Conservation (phyloP, 148 eudicot genomes). For the Hydrangea macrophylla region DNA sequence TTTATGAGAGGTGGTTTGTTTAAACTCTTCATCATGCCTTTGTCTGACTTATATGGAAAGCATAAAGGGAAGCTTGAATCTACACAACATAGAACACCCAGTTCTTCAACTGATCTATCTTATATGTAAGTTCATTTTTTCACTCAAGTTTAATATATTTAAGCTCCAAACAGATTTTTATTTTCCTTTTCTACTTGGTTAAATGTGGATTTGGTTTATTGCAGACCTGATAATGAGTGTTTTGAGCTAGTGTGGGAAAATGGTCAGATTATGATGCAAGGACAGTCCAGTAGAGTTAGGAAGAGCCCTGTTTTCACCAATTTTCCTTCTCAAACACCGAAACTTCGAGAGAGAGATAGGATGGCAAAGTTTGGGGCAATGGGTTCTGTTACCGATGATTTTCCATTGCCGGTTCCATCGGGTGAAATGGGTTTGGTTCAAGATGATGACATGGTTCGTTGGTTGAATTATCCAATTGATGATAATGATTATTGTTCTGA, state of each 20-base stretch:
- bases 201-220: not conserved
- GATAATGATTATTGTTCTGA: slow-evolving; percentile 61
- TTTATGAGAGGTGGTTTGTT: not conserved
- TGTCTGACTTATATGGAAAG: slow-evolving; percentile 66
- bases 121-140: slow-evolving; percentile 48
- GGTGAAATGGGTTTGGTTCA: slow-evolving; percentile 45
- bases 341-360: slow-evolving; percentile 35
- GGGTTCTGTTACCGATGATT: slow-evolving; percentile 34
- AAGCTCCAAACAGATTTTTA: not conserved
- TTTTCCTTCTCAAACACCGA: slow-evolving; percentile 29
- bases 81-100: slow-evolving; percentile 39
- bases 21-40: slow-evolving; percentile 53
- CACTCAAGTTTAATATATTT: not conserved
- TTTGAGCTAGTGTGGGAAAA: slow-evolving; percentile 71
- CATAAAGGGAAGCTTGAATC: slow-evolving; percentile 51
- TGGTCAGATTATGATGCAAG: slow-evolving; percentile 64
- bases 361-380: slow-evolving; percentile 33
- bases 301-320: slow-evolving; percentile 28
- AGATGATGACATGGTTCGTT: slow-evolving; percentile 61
- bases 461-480: slow-evolving; percentile 62
- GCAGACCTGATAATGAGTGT: slow-evolving; percentile 52
- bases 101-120: slow-evolving; percentile 40
- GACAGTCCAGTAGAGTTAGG: slow-evolving; percentile 41
- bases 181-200: slow-evolving; percentile 4
- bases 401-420: slow-evolving; percentile 42